Evolutionary conservation across 768 basidiomycete species (phyloP), one percentile per base, ranked within the genome.

Genomic region (Rhizopogon vesiculosus): DNA sequence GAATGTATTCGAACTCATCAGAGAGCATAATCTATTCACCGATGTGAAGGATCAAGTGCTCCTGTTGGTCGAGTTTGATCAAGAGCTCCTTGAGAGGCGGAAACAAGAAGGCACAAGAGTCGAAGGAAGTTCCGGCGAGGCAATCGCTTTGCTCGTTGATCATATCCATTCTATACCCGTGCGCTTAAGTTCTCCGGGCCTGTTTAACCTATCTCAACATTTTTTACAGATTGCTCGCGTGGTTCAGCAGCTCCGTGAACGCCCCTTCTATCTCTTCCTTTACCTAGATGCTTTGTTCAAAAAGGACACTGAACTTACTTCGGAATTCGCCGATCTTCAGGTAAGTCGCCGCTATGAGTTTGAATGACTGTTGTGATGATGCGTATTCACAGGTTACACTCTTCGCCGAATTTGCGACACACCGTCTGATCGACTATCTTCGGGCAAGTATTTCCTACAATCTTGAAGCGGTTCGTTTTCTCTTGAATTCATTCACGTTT

Each of bases 81-180:
- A 91, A 55, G 92, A 96, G 67, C 74, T 95, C 31, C 83, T 84
- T 71, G 82, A 83, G 60, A 82, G 80, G 65, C 76, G 79, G 22
- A 66, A 75, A 59, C 68, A 69, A 55, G 74, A 74, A 6, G 79
- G 75, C 0, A 69, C 72, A 29, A 68, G 74, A 19, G 68, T 67
- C 5, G 66, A 71, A 19, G 70, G 75, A 31, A 72, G 71, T 7
- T 74, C 85, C 55, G 91, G 92, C 38, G 82, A 87, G 39, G 94
- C 94, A 0, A 93, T 98, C 57, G 80, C 80, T 33, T 65, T 99
- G 53, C 78, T 99, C 28, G 94, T 98, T 15, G 87, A 98, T 60
- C 93, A 98, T 64, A 90, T 91, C 1, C 91, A 98, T 66, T 96
- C 96, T 13, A 98, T 99, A 65, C 93, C 95, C 4, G 96, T 94